phyloP scores from a whole-genome alignment of 805 yeast genomes.

The Candida nitratophila region DNA sequence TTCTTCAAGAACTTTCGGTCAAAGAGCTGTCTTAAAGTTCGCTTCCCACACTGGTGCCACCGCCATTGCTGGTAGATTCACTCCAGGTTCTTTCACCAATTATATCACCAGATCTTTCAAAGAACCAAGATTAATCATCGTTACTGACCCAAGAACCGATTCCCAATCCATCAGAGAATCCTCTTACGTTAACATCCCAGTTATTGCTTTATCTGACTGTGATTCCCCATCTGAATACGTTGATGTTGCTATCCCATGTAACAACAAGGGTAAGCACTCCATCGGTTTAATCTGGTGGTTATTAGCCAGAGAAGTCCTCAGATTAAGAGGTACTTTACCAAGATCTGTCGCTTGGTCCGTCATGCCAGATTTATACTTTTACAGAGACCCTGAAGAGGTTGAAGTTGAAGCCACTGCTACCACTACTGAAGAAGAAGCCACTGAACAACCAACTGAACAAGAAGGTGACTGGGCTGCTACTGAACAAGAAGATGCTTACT shows the following conservation, averaged over 20 bases:
- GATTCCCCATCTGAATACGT: slow-evolving; percentile 99
- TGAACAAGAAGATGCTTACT: slow-evolving; percentile 64
- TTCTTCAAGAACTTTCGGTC: slow-evolving; percentile 99
- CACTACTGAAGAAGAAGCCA: slow-evolving; percentile 60
- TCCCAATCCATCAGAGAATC: slow-evolving; percentile 99
- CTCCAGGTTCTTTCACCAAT: slow-evolving; percentile 99
- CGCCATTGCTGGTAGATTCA: slow-evolving; percentile 99
- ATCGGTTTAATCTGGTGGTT: slow-evolving; percentile 99
- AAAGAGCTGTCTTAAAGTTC: slow-evolving; percentile 99
- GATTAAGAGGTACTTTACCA: slow-evolving; percentile 96
- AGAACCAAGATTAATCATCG: slow-evolving; percentile 99
- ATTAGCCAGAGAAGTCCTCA: slow-evolving; percentile 97
- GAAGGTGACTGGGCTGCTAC: slow-evolving; percentile 37
- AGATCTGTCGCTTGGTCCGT: slow-evolving; percentile 97
- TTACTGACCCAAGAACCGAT: slow-evolving; percentile 99
- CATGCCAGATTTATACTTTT: slow-evolving; percentile 99
- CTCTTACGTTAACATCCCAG: slow-evolving; percentile 99
- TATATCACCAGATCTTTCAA: slow-evolving; percentile 99
- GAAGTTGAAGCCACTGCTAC: slow-evolving; percentile 65
- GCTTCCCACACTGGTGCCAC: slow-evolving; percentile 99
- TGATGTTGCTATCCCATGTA: slow-evolving; percentile 99
- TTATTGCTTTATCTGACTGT: slow-evolving; percentile 96
- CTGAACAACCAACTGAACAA: slow-evolving; percentile 61
- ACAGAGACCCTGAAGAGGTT: slow-evolving; percentile 99
- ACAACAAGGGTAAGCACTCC: slow-evolving; percentile 99